Evolutionary conservation across 148 eudicot genomes (phyloP), one percentile per base, ranked within the genome.

Genomic region (Rhododendron simsii): DNA sequence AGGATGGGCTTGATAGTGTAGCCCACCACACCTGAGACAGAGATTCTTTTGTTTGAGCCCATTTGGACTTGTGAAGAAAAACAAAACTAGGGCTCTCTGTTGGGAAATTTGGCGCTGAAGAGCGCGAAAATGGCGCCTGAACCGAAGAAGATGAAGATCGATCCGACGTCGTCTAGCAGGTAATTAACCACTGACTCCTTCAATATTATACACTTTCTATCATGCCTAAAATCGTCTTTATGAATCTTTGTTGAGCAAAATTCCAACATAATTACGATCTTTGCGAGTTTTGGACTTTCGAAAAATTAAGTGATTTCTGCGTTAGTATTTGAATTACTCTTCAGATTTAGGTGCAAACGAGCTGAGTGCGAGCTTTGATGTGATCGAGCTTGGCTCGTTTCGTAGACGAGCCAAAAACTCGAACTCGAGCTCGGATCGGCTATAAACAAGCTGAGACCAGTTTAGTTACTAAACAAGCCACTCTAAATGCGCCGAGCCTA

Each of bases 91-190:
- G 85, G 85, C 85, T 67, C 21, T 41, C 23, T n/a, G 18, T 41
- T 37, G 48, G 77, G 48, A 83, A 23, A 4, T 85, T 61, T 2
- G 21, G 33, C 75, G 85, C 21, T 7, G 39, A 50, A 16, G 76
- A 53, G 65, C 71, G 65, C 84, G 69, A 91, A 81, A 78, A 88
- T 90, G 83, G 87, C 85, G 67, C 78, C 86, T 15, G 87, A 86
- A 67, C 41, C 87, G 18, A 91, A 91, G 89, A 84, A 83, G 85
- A 86, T 86, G 87, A 91, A 87, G 57, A 18, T 78, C 80, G 83
- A 78, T 78, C 51, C 14, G 26, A 21, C 81, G n/a, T 88, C 87
- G 26, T 81, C 90, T 53, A 84, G 84, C 83, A 88, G 93, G 93
- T 91, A 81, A 76, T 51, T 37, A 7, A n/a, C 20, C 35, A 20